Conservation (phyloP, 768 basidiomycete species). For the Russula lepida region DNA sequence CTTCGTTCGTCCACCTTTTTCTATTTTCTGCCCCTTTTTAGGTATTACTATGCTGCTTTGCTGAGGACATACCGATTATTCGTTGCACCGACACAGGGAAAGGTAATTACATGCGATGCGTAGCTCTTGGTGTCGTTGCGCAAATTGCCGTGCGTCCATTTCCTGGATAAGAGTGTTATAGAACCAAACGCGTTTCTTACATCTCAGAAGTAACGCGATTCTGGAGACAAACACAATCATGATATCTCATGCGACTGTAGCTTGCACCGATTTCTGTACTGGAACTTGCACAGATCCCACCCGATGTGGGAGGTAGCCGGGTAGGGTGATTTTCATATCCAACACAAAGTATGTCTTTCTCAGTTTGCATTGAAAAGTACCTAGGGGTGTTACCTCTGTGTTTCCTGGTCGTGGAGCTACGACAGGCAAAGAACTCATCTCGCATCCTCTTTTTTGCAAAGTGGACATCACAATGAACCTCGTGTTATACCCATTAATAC, state of each 20-base stretch:
- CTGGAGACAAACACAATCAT: background rate
- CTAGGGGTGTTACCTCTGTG: constrained; percentile 61
- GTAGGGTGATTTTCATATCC: constrained; percentile 31
- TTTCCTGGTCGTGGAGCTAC: constrained; percentile 62
- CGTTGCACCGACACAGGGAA: constrained; percentile 73
- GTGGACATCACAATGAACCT: constrained; percentile 74
- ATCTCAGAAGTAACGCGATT: constrained; percentile 54
- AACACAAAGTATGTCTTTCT: background rate
- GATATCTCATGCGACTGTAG: constrained; percentile 27
- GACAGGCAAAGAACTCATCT: constrained; percentile 57
- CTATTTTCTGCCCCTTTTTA: constrained; percentile 24
- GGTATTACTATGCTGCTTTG: constrained; percentile 71
- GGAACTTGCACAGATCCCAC: constrained; percentile 60
- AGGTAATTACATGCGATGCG: constrained; percentile 71
- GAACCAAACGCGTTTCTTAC: background rate
- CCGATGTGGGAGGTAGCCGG: constrained; percentile 58
- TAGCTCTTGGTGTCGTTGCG: constrained; percentile 82
- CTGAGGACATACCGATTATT: constrained; percentile 61
- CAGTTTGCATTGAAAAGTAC: constrained; percentile 42
- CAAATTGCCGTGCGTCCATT: constrained; percentile 61
- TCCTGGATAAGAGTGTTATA: background rate
- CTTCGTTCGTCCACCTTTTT: background rate
- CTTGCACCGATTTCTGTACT: constrained; percentile 73
- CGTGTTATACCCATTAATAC: too few species aligned
- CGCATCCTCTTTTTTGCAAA: constrained; percentile 61